A percentile compares a stretch with the other conserved stretches of the same genome.
Conservation (phyloP, 1,284 basidiomycete genomes). For the Tilletia walkeri region DNA sequence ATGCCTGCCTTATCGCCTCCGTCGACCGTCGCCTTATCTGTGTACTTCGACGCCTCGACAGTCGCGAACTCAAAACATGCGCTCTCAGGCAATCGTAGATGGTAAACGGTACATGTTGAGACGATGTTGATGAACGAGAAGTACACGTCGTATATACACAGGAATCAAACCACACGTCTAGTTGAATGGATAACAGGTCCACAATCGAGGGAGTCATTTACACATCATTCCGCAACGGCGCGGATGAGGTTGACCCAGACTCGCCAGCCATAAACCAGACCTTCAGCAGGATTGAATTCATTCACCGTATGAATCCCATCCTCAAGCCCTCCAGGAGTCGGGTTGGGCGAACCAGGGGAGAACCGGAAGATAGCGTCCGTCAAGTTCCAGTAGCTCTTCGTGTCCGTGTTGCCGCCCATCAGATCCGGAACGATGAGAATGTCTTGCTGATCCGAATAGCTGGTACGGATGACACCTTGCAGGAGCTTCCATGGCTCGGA, state of each 20-base stretch:
- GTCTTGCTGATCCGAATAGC: slow-evolving; percentile 51
- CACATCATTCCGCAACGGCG: slow-evolving; percentile 55
- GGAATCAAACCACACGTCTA: no score
- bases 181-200: no score
- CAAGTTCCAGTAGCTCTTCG: slow-evolving; percentile 62
- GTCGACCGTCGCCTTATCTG: no score
- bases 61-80: no score
- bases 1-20: no score
- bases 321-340: slow-evolving; percentile 50
- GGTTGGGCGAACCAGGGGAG: slow-evolving; percentile 42
- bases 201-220: no score
- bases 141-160: no score
- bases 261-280: slow-evolving; percentile 58
- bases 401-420: slow-evolving; percentile 63
- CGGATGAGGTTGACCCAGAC: slow-evolving; percentile 61
- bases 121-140: no score
- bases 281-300: slow-evolving; percentile 59
- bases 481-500: slow-evolving; percentile 60
- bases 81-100: no score
- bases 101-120: no score
- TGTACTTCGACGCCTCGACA: no score
- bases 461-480: slow-evolving; percentile 61
- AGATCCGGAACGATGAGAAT: slow-evolving; percentile 62
- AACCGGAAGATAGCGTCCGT: slow-evolving; percentile 64
- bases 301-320: slow-evolving; percentile 68